Evolutionary conservation across 179 eudicot genomes (phyloP).

Genomic region (Beta macrorhiza): DNA sequence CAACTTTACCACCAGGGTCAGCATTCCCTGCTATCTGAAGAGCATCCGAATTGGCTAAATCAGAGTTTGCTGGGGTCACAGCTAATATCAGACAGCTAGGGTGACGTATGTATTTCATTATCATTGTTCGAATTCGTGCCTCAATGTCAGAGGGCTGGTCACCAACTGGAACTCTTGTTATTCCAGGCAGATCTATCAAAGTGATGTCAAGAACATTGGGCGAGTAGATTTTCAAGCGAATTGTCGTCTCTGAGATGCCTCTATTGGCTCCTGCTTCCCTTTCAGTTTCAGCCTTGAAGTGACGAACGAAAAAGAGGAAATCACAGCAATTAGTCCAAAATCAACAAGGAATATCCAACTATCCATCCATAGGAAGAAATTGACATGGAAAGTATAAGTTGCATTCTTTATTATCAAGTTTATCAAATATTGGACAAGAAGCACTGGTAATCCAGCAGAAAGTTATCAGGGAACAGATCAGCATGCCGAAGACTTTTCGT

Average conservation of each 20-base stretch:
- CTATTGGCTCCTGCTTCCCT: constrained; percentile 95
- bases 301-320: constrained; percentile 11
- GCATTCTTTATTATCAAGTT: background rate
- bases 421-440: background rate
- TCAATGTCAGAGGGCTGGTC: constrained; percentile 97
- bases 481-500: background rate
- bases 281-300: constrained; percentile 78
- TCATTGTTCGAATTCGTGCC: constrained; percentile 87
- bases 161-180: constrained; percentile 98
- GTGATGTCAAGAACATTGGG: constrained; percentile 97
- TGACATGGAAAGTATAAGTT: background rate
- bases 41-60: constrained; percentile 96
- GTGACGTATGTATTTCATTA: constrained; percentile 66
- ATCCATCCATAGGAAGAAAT: background rate
- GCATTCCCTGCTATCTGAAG: constrained; percentile 95
- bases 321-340: background rate
- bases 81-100: constrained; percentile 86
- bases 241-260: constrained; percentile 83
- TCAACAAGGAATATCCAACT: background rate
- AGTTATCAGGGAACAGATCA: background rate
- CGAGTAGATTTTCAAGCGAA: constrained; percentile 77
- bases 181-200: constrained; percentile 94
- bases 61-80: constrained; percentile 96
- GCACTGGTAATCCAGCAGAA: too few relatives aligned
- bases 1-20: constrained; percentile 80